Evolutionary conservation across 2,329 filamentous ascomycete genomes (phyloP).

Genomic region (Clonostachys solani): DNA sequence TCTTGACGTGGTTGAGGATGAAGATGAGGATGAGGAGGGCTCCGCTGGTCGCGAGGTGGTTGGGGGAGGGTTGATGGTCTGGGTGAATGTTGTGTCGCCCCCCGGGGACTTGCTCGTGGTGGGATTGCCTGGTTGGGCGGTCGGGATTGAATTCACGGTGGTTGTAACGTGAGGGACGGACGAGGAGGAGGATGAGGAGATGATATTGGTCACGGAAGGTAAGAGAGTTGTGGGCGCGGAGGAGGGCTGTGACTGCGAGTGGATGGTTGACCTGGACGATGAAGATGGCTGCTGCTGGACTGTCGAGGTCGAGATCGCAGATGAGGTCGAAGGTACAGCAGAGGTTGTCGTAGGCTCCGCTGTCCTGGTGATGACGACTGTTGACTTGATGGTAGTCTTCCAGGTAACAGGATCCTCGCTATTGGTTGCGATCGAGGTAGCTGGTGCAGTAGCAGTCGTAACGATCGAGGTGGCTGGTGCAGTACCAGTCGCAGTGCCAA

Average conservation of each 20-base stretch:
- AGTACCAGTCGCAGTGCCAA: conserved; percentile 2
- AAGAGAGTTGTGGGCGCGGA: neutral
- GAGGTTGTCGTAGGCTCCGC: neutral
- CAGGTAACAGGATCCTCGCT: conserved; percentile 2
- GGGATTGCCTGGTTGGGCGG: too few species aligned
- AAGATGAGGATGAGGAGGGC: conserved; percentile 12
- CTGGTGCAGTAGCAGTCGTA: conserved; percentile 1
- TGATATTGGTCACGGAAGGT: neutral
- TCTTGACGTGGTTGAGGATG: conserved; percentile 9
- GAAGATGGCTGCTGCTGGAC: neutral
- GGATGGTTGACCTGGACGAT: neutral
- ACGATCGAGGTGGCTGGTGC: conserved; percentile 4
- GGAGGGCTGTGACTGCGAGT: neutral
- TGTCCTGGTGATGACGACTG: conserved; percentile 1
- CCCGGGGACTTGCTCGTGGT: neutral
- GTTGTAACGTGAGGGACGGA: too few species aligned
- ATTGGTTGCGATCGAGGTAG: conserved; percentile 4
- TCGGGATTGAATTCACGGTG: too few species aligned
- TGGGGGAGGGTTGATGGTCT: conserved; percentile 1
- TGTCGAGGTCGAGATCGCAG: neutral
- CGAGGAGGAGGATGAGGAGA: too few species aligned
- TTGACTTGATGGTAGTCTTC: neutral
- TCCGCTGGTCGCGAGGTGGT: neutral
- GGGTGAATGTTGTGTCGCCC: neutral
- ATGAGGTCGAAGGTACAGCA: neutral